Base-by-base conservation (phyloP, 768 basidiomycete species). In the Cystobasidium ongulense region DNA sequence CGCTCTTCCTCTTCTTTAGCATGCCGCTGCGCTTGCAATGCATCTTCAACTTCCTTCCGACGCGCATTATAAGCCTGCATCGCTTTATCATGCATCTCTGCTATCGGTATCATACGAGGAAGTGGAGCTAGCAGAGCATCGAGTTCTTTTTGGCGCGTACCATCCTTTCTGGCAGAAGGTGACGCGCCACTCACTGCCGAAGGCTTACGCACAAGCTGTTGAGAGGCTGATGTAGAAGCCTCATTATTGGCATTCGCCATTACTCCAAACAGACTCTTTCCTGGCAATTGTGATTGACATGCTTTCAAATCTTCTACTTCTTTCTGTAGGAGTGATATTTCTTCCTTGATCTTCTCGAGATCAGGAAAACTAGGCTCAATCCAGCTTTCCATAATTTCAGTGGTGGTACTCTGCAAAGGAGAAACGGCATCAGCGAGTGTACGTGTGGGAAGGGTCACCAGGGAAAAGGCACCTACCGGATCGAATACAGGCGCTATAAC, bases 1-100 rank as follows among this genome's bases (percentile, higher is more conserved):
- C 68, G 50, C 52, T 71, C 68, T 36, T 71, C 68, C 54, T 71
- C 68, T 21, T 71, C 68, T 52, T 67, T 67, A 27, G 65, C 65
- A 13, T 25, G n/a, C 15, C 29, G 65, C 53, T 67, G 57, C 18
- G 63, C 63, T 25, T 46, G 63, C 63, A 64, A 23, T 21, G 63
- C 68, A 33, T 54, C 36, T 41, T 71, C 68, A 8, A 38, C 3
- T 36, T 54, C 53, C 35, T 54, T 31, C n/a, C 54, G 25, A 1
- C 53, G 50, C 29, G 54, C 29, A 39, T 71, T 71, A 38, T 57
- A 38, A 27, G 68, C 68, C 31, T 71, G 68, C 68, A 71, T 71
- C 18, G 68, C 68, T 52, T 54, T 54, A 23, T 71, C 68, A 5
- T 38, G 29, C 68, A 71, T 71, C 27, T 71, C 68, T 17, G 53